phyloP scores from a whole-genome alignment of 805 yeast genomes.

The Schwanniomyces vanrijiae region DNA sequence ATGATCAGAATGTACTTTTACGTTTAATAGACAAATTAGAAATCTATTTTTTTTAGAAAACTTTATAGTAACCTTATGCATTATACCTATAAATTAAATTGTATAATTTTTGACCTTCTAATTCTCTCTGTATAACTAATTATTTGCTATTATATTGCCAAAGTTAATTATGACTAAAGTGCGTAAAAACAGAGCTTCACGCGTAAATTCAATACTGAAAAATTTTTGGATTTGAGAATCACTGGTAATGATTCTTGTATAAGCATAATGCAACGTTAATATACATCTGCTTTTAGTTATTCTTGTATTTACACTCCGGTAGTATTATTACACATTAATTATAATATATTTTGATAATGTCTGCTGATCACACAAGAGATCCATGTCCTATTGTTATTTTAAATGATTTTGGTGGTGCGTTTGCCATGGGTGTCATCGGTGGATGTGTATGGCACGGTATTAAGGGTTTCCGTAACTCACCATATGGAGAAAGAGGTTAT shows the following conservation, averaged over 20 bases:
- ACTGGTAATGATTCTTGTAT: background rate
- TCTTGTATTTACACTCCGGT: background rate
- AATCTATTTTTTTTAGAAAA: too few relatives aligned
- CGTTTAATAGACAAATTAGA: background rate
- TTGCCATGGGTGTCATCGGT: slow-evolving; percentile 98
- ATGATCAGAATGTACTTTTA: background rate
- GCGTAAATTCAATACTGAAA: slow-evolving; percentile 7
- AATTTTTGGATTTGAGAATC: slow-evolving; percentile 4
- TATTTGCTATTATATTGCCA: too few relatives aligned
- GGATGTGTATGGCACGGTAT: slow-evolving; percentile 99
- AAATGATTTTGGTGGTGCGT: slow-evolving; percentile 98
- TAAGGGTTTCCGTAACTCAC: slow-evolving; percentile 97
- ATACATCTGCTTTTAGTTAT: background rate
- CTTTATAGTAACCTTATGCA: too few relatives aligned
- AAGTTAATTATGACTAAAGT: background rate
- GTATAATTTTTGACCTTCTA: too few relatives aligned
- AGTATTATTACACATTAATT: slow-evolving; percentile 1
- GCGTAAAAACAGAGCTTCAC: background rate
- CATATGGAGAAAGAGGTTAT: slow-evolving; percentile 89
- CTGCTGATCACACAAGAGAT: slow-evolving; percentile 95
- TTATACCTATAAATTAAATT: too few relatives aligned
- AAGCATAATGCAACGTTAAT: background rate
- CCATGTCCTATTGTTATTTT: slow-evolving; percentile 97
- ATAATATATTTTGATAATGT: slow-evolving; percentile 42
- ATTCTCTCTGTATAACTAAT: too few relatives aligned